Conservation (phyloP, 768 basidiomycete species). For the Boletus eberwhitei region DNA sequence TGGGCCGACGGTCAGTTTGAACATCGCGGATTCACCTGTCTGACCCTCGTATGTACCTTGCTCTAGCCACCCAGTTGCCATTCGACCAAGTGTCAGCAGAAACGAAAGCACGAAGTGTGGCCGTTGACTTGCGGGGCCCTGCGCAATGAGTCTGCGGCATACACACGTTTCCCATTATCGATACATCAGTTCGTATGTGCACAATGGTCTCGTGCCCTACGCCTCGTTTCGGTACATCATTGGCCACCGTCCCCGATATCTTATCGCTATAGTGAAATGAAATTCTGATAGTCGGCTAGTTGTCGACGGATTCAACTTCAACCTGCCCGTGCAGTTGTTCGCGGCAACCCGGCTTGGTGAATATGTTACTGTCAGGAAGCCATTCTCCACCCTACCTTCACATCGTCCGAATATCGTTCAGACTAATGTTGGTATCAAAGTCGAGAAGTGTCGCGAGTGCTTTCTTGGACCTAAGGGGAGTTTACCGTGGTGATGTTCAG, state of each 20-base stretch:
- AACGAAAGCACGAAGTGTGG: not conserved
- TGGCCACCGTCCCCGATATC: not conserved
- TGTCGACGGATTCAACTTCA: not conserved
- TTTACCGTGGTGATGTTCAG: no score
- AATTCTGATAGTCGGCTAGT: not conserved
- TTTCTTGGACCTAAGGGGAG: no score
- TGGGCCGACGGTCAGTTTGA: not conserved
- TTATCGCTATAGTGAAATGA: not conserved
- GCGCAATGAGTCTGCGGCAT: not conserved
- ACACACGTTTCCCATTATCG: not conserved
- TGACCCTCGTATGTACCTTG: not conserved
- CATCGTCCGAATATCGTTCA: no score
- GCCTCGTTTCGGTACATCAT: not conserved
- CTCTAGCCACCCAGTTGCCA: not conserved
- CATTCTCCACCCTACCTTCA: no score
- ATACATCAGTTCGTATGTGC: not conserved
- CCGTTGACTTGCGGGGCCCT: not conserved
- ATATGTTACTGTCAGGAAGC: no score
- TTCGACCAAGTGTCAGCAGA: not conserved
- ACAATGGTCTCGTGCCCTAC: not conserved
- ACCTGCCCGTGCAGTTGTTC: not conserved
- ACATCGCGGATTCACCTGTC: not conserved
- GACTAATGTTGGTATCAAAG: no score
- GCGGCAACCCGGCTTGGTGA: not conserved
- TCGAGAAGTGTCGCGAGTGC: no score